A percentile compares a stretch with the other conserved stretches of the same genome.
Evolutionary conservation across 108 stramenopile species (phyloP).

Genomic region (Cylindrotheca closterium): DNA sequence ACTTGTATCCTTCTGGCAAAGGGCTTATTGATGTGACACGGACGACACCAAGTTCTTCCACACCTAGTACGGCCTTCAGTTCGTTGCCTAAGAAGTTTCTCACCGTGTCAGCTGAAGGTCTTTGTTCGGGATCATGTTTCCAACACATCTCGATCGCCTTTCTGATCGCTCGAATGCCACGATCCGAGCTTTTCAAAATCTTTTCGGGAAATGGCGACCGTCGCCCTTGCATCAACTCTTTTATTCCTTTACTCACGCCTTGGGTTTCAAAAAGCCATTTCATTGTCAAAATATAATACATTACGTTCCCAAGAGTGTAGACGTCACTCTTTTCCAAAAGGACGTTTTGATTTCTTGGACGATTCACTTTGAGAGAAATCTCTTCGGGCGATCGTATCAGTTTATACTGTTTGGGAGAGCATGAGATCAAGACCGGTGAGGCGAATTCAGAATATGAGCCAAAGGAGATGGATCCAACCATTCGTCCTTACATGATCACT

Average conservation of each 20-base stretch:
- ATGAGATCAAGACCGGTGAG: not conserved
- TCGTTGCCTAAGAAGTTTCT: not conserved
- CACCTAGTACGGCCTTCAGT: not conserved
- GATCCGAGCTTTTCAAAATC: not conserved
- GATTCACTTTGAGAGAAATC: not conserved
- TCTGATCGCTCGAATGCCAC: not conserved
- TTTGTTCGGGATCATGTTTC: conserved; percentile 45
- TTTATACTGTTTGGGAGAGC: not conserved
- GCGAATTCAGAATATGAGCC: not conserved
- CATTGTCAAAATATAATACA: conserved; percentile 46
- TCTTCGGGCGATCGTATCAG: not conserved
- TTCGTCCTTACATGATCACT: not conserved
- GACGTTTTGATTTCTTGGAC: not conserved
- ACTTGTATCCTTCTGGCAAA: not conserved
- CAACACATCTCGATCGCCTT: conserved; percentile 42
- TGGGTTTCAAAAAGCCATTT: conserved; percentile 7
- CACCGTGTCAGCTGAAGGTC: conserved; percentile 51
- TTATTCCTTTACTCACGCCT: not conserved
- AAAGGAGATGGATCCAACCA: not conserved
- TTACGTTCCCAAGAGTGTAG: conserved; percentile 56
- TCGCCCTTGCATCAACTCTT: not conserved
- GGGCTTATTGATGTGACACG: not conserved
- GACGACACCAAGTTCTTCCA: not conserved
- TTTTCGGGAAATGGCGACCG: not conserved
- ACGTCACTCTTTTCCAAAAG: conserved; percentile 48